phyloP scores from a whole-genome alignment of 768 basidiomycete species.

The Russula earlei region DNA sequence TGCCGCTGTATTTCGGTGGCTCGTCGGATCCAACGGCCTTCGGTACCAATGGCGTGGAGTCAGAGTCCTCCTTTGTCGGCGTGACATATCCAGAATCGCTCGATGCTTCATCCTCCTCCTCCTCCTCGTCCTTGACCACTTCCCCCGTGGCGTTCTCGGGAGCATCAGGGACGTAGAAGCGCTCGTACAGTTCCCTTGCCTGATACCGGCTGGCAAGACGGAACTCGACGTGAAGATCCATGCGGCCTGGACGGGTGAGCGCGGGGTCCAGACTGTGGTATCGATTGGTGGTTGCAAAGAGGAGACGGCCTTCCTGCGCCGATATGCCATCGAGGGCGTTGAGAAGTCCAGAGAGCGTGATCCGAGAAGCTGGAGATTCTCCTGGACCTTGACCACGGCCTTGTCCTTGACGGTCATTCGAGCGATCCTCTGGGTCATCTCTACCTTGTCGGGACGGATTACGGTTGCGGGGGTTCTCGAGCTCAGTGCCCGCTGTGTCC shows the following conservation, averaged over 20 bases:
- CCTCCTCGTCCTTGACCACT: constrained; percentile 23
- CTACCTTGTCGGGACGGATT: constrained; percentile 22
- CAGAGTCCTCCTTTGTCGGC: constrained; percentile 6
- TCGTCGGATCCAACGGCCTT: background rate
- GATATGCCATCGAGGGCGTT: constrained; percentile 75
- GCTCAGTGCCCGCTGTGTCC: constrained; percentile 20
- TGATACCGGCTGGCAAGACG: constrained; percentile 64
- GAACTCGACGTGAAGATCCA: constrained; percentile 75
- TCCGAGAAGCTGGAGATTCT: constrained; percentile 22
- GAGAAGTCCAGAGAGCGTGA: constrained; percentile 65
- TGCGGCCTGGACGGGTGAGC: constrained; percentile 65
- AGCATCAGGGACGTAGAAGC: constrained; percentile 51
- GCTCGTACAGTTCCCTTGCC: constrained; percentile 51
- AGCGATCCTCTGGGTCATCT: background rate
- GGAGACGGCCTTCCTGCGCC: constrained; percentile 73
- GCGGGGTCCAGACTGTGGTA: constrained; percentile 63
- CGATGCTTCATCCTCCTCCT: constrained; percentile 20
- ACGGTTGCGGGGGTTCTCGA: constrained; percentile 25
- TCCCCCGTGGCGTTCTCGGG: constrained; percentile 21
- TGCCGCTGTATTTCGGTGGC: constrained; percentile 2
- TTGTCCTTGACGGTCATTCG: constrained; percentile 2
- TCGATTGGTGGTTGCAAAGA: constrained; percentile 74
- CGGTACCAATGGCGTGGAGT: background rate
- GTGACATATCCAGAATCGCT: constrained; percentile 19
- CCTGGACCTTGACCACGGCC: background rate